Conservation (phyloP, 2,329 filamentous ascomycete species). For the Cercospora sp. region DNA sequence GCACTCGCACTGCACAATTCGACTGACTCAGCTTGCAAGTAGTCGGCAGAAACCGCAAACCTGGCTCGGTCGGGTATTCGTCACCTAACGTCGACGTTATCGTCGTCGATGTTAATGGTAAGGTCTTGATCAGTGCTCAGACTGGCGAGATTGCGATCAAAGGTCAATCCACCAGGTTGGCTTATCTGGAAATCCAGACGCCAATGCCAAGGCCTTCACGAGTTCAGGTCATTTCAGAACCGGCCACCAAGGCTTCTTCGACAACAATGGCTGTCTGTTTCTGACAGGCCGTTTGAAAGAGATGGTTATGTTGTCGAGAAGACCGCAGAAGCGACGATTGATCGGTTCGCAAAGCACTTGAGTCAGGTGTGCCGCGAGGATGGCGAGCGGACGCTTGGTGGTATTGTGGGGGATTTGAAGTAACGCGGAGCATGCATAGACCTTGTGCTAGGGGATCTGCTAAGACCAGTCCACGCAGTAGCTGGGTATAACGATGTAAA, state of each 20-base stretch:
- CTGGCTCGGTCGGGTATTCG: background rate
- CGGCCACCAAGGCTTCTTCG: conserved; percentile 78
- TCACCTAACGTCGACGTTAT: background rate
- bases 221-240: conserved; percentile 77
- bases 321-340: conserved; percentile 47
- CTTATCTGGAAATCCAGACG: conserved; percentile 72
- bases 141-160: background rate
- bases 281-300: conserved; percentile 93
- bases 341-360: background rate
- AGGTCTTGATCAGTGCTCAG: background rate
- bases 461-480: background rate
- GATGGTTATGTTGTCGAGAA: conserved; percentile 32
- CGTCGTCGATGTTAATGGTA: background rate
- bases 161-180: background rate
- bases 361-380: background rate
- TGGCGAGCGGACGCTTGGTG: background rate
- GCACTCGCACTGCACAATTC: too few relatives aligned
- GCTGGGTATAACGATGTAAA: background rate
- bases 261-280: conserved; percentile 75
- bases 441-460: background rate
- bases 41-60: background rate
- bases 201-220: conserved; percentile 73
- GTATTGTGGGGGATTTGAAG: background rate
- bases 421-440: background rate
- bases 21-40: background rate